phyloP scores from a whole-genome alignment of 176 grass and related monocot species.

The Areca catechu region DNA sequence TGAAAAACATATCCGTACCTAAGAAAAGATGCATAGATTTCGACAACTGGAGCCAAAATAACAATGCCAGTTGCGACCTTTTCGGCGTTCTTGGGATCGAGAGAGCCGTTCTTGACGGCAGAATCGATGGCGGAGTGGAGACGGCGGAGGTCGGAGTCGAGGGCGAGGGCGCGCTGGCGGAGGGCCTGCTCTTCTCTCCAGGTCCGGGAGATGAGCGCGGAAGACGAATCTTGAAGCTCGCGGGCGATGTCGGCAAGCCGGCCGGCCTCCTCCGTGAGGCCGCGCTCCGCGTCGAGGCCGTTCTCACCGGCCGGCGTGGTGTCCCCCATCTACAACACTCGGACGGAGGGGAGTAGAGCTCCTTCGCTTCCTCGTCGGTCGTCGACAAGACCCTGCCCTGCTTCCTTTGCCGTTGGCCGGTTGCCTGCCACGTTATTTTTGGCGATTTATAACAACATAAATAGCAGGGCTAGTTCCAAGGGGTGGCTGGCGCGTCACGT shows the following conservation, averaged over 20 bases:
- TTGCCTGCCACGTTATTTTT: too few species aligned
- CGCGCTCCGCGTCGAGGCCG: not conserved
- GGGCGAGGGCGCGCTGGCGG: slow-evolving; percentile 41
- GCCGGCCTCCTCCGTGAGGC: slow-evolving; percentile 32
- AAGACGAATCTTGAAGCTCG: slow-evolving; percentile 82
- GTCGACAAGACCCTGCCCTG: too few species aligned
- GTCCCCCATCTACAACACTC: too few species aligned
- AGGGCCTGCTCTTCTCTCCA: slow-evolving; percentile 71
- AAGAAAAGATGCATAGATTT: not conserved
- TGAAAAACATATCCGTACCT: not conserved
- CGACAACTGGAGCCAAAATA: not conserved
- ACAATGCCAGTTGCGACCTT: not conserved
- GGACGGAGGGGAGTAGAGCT: too few species aligned
- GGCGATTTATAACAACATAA: too few species aligned
- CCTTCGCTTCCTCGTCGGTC: too few species aligned
- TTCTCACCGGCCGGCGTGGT: too few species aligned
- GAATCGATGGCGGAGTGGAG: not conserved
- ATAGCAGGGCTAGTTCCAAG: too few species aligned
- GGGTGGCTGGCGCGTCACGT: too few species aligned
- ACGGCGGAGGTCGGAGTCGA: not conserved
- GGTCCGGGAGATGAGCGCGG: slow-evolving; percentile 41
- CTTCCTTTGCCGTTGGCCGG: too few species aligned
- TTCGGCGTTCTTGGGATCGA: not conserved
- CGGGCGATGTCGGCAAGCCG: slow-evolving; percentile 62
- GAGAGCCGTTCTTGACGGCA: not conserved